Percentiles rank a stretch among this genome's conserved stretches.
phyloP scores from a whole-genome alignment of 2,329 filamentous ascomycete genomes.

The Fusarium buxicola region DNA sequence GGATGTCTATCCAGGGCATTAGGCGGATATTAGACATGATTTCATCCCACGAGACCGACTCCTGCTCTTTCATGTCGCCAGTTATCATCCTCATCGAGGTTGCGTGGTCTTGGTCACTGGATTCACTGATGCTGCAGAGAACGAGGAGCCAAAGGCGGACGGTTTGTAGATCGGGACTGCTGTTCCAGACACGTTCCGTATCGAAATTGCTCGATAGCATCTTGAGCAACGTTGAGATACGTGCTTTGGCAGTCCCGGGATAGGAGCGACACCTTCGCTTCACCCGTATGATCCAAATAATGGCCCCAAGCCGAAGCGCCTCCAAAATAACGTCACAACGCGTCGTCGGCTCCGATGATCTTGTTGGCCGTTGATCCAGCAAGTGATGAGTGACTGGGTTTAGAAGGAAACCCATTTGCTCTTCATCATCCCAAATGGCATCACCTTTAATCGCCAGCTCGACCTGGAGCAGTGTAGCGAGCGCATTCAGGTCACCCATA shows the following conservation, averaged over 20 bases:
- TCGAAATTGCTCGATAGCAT: background rate
- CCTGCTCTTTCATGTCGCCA: background rate
- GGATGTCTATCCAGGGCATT: constrained; percentile 18
- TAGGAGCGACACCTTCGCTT: constrained; percentile 19
- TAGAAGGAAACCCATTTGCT: constrained; percentile 1
- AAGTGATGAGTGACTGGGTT: constrained; percentile 6
- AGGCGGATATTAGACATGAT: background rate
- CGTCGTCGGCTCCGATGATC: background rate
- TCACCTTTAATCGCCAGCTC: background rate
- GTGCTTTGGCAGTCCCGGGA: constrained; percentile 12
- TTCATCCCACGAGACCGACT: background rate
- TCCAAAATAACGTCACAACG: background rate
- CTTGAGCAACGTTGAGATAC: constrained; percentile 5
- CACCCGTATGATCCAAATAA: constrained; percentile 15
- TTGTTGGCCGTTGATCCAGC: background rate
- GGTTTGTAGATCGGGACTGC: background rate
- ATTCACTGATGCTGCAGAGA: constrained; percentile 10
- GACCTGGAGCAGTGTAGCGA: background rate
- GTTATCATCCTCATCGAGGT: constrained; percentile 2
- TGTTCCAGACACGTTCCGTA: background rate
- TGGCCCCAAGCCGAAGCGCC: constrained; percentile 14
- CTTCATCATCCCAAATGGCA: constrained; percentile 11
- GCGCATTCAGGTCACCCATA: constrained; percentile 9
- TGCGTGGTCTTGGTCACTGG: background rate
- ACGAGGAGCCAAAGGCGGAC: constrained; percentile 15